Evolutionary conservation across 2,329 filamentous ascomycete species (phyloP), one percentile per base, ranked within the genome.

Genomic region (Botrytis aclada): DNA sequence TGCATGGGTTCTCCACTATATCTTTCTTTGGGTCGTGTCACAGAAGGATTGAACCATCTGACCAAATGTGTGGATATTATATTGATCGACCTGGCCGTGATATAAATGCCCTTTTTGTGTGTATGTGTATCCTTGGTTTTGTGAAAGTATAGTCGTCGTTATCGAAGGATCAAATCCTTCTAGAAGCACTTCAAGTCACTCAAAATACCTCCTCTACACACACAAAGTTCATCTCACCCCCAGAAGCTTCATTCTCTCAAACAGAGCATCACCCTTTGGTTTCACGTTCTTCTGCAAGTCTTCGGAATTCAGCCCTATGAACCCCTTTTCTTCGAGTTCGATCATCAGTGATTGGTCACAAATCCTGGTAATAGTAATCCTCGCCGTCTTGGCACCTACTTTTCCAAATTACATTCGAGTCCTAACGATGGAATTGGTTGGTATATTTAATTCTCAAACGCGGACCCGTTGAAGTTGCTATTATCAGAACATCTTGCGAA

Each of bases 261-360:
- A 34, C 32, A 67, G 47, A 67, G 43, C 25, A 67, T 67, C 41
- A 41, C n/a, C 25, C 65, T 37, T 37, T 56, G 65, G 47, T 67
- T 56, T 67, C 65, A 67, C 34, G 20, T 56, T 56, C 43, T n/a
- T 43, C 66, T 72, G 70, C 70, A 72, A 56, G 51, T 67, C 39
- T 37, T 67, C 70, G 62, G 51, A 72, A 67, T 37, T 72, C 70
- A 72, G 70, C 70, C 70, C 70, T 72, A 72, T 60, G 62, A 67
- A 39, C 62, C 63, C 70, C 47, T 67, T 72, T 54, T 20, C 70
- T 39, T 60, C 41, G 22, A 54, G 22, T 29, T 25, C 4, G 18
- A 32, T 22, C 25, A 22, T 9, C 22, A 16, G 47, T 18, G 29
- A 32, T 65, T 54, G 45, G 18, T 22, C n/a, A 45, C 0, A 41